phyloP scores from a whole-genome alignment of 306 rosid species.

The Crataegus laevigata region DNA sequence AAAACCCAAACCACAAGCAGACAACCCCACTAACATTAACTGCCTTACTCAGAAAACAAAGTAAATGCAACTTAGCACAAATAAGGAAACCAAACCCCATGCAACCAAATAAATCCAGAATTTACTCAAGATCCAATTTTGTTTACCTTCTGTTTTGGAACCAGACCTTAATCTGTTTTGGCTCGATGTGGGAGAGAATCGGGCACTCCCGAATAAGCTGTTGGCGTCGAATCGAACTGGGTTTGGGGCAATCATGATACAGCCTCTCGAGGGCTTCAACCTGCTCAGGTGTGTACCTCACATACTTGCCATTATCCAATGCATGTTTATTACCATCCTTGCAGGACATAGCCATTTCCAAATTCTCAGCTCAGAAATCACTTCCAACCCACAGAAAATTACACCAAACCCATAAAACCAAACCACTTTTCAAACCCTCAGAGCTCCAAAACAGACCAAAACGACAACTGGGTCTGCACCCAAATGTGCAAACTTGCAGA shows the following conservation, averaged over 20 bases:
- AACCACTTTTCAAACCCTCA: conserved; percentile 2
- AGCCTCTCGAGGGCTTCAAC: conserved; percentile 97
- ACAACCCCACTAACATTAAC: conserved; percentile 7
- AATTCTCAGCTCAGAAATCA: conserved; percentile 5
- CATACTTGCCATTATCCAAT: conserved; percentile 86
- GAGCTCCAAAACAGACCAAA: conserved; percentile 10
- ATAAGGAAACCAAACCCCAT: neutral
- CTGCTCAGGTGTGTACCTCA: conserved; percentile 99
- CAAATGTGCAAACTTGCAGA: conserved; percentile 7
- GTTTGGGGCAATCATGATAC: conserved; percentile 97
- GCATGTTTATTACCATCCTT: conserved; percentile 84
- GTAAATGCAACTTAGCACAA: neutral
- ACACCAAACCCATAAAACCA: conserved; percentile 16
- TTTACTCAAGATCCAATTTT: neutral
- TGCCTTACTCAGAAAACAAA: neutral
- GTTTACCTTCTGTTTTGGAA: conserved; percentile 85
- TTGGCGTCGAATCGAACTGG: conserved; percentile 94
- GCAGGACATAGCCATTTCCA: conserved; percentile 86
- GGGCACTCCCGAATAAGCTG: conserved; percentile 95
- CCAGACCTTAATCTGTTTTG: conserved; percentile 97
- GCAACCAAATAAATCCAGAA: neutral
- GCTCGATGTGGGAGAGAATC: conserved; percentile 86
- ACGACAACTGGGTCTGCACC: neutral
- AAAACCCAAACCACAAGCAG: conserved; percentile 14
- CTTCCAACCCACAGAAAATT: neutral